phyloP scores from a whole-genome alignment of 441 rosid genomes.

The Gossypium trilobum region DNA sequence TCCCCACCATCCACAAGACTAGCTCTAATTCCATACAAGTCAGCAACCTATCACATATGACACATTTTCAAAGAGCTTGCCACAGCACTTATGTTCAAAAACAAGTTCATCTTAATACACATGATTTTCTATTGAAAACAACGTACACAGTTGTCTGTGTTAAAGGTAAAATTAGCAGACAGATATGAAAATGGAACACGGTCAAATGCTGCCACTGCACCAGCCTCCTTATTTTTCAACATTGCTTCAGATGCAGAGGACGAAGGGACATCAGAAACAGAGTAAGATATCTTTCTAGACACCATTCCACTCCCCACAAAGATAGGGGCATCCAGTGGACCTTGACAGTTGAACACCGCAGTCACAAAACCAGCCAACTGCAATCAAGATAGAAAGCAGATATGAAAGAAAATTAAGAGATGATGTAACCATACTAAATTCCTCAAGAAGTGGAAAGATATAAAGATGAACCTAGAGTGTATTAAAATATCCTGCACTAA shows the following conservation, averaged over 20 bases:
- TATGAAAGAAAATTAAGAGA: not conserved
- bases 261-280: conserved; percentile 53
- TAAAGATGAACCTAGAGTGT: not conserved
- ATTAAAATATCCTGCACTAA: not conserved
- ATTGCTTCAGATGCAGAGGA: conserved; percentile 82
- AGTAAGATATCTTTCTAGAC: conserved; percentile 73
- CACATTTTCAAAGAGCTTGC: not conserved
- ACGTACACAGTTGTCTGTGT: conserved; percentile 91
- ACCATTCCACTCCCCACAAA: conserved; percentile 98
- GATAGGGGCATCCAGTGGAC: conserved; percentile 90
- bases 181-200: conserved; percentile 95
- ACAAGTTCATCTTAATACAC: not conserved
- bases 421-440: conserved; percentile 13
- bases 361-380: conserved; percentile 98
- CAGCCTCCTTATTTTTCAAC: conserved; percentile 90
- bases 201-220: conserved; percentile 98
- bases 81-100: not conserved
- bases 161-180: conserved; percentile 97
- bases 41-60: conserved; percentile 66
- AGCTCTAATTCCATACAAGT: conserved; percentile 96
- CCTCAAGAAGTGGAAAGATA: not conserved
- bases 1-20: conserved; percentile 99
- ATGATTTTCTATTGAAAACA: conserved; percentile 13
- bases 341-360: conserved; percentile 98
- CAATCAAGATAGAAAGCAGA: conserved; percentile 21